A percentile compares a stretch with the other conserved stretches of the same genome.
These are phyloP conservation scores for Xenosphaeropsis pyriputrescens DNA, from an alignment of 2,329 filamentous ascomycete genomes.

Conservation along the genomic window DNA sequence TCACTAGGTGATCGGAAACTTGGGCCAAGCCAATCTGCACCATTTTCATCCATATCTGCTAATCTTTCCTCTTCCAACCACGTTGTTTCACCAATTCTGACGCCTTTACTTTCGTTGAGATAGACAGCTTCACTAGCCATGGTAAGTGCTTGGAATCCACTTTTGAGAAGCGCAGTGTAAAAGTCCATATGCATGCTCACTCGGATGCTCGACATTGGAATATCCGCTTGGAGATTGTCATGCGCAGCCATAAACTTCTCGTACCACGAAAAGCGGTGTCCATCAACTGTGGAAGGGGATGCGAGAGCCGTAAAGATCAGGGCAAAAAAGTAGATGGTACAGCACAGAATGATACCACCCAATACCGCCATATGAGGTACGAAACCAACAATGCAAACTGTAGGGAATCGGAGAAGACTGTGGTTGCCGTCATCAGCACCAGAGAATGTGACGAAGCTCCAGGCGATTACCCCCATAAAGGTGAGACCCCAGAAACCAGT, in stretches of 20 bases:
- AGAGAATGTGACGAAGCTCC: conserved; percentile 53
- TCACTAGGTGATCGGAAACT: conserved; percentile 14
- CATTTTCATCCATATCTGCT: conserved; percentile 51
- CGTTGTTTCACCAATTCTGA: conserved; percentile 62
- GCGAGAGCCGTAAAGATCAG: conserved; percentile 61
- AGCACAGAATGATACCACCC: conserved; percentile 61
- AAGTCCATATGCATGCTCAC: conserved; percentile 87
- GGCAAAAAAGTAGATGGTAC: conserved; percentile 63
- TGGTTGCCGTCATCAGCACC: conserved; percentile 42
- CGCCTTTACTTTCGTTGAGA: conserved; percentile 70
- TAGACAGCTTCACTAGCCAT: conserved; percentile 95
- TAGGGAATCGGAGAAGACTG: conserved; percentile 75
- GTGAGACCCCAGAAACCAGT: conserved; percentile 83
- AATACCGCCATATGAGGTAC: conserved; percentile 87
- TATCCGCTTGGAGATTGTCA: conserved; percentile 81
- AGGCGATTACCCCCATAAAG: conserved; percentile 76
- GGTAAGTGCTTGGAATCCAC: conserved; percentile 78
- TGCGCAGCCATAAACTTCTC: conserved; percentile 60
- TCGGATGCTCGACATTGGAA: conserved; percentile 67
- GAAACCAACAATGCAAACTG: conserved; percentile 88
- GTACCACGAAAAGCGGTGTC: conserved; percentile 28
- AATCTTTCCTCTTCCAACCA: conserved; percentile 87
- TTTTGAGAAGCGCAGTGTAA: conserved; percentile 75
- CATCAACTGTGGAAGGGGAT: conserved; percentile 14
- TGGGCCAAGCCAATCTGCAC: conserved; percentile 18